Evolutionary conservation across 768 basidiomycete species (phyloP).

Genomic region (Kwoniella pini): DNA sequence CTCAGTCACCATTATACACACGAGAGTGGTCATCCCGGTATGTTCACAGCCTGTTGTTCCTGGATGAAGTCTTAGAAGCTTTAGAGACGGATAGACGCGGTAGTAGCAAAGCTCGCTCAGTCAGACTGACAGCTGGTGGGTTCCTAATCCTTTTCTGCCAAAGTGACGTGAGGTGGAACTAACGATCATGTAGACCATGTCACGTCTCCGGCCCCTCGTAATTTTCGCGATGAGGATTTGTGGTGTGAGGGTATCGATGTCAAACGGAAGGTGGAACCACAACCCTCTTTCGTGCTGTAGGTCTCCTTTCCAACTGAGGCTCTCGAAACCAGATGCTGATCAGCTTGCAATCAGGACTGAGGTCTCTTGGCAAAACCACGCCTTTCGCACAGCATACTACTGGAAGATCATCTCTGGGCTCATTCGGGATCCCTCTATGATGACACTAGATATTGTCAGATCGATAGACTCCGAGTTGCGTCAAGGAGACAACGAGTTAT

Average conservation of each 20-base stretch:
- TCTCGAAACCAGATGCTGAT: not conserved
- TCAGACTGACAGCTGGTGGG: not conserved
- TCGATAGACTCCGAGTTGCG: constrained; percentile 1
- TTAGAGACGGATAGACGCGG: constrained; percentile 11
- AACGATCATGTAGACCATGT: not conserved
- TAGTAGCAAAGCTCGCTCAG: not conserved
- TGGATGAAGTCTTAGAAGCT: constrained; percentile 1
- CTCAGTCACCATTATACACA: not conserved
- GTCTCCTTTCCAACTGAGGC: not conserved
- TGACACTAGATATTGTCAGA: constrained; percentile 6
- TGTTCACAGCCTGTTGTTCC: constrained; percentile 1
- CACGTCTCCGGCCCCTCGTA: not conserved
- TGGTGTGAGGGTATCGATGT: not conserved
- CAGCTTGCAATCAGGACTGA: constrained; percentile 4
- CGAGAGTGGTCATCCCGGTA: constrained; percentile 8
- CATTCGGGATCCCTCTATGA: constrained; percentile 1
- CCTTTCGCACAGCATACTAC: not conserved
- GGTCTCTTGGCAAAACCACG: constrained; percentile 6
- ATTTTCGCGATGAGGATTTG: constrained; percentile 12
- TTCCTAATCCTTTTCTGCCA: not conserved
- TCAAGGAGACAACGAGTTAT: constrained; percentile 3
- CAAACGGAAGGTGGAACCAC: not conserved
- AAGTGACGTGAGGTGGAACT: too few species aligned
- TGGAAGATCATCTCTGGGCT: constrained; percentile 6
- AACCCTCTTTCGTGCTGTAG: constrained; percentile 8